These are phyloP conservation scores for Neurospora tetrasperma DNA, from an alignment of 495 filamentous ascomycete species.

Conservation along the genomic window DNA sequence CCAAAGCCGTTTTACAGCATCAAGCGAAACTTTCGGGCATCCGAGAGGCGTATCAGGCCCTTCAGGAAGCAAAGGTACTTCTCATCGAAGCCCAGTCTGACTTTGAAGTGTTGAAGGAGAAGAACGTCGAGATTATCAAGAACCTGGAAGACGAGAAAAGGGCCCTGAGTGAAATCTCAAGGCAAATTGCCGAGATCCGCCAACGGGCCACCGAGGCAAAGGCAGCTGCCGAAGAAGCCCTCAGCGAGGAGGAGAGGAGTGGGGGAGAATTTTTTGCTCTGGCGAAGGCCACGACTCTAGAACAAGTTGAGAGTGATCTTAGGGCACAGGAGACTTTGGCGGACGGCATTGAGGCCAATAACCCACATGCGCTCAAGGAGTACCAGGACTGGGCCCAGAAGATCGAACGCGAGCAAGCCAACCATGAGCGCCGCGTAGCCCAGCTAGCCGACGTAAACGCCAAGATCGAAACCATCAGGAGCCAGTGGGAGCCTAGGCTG, in stretches of 20 bases:
- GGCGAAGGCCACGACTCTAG: constrained; percentile 37
- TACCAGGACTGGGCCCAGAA: constrained; percentile 59
- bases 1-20: constrained; percentile 48
- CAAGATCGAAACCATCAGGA: constrained; percentile 44
- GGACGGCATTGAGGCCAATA: constrained; percentile 68
- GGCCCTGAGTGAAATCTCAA: constrained; percentile 7
- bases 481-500: constrained; percentile 74
- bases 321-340: constrained; percentile 62
- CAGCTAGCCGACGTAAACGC: constrained; percentile 46
- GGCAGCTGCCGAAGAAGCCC: constrained; percentile 15
- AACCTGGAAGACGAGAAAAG: constrained; percentile 36
- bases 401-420: constrained; percentile 33
- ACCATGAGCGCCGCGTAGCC: constrained; percentile 30
- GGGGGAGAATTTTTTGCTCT: constrained; percentile 20
- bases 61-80: constrained; percentile 56
- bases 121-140: constrained; percentile 48
- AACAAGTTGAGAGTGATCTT: constrained; percentile 65
- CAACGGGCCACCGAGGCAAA: constrained; percentile 17
- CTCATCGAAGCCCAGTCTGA: constrained; percentile 76
- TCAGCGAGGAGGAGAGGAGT: constrained; percentile 24
- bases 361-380: constrained; percentile 63
- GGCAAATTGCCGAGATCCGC: constrained; percentile 20
- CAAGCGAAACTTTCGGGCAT: constrained; percentile 51
- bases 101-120: constrained; percentile 48
- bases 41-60: constrained; percentile 46